Evolutionary conservation across 1,139 yeast species (phyloP).

Genomic region (Blastobotrys buckinghamii): DNA sequence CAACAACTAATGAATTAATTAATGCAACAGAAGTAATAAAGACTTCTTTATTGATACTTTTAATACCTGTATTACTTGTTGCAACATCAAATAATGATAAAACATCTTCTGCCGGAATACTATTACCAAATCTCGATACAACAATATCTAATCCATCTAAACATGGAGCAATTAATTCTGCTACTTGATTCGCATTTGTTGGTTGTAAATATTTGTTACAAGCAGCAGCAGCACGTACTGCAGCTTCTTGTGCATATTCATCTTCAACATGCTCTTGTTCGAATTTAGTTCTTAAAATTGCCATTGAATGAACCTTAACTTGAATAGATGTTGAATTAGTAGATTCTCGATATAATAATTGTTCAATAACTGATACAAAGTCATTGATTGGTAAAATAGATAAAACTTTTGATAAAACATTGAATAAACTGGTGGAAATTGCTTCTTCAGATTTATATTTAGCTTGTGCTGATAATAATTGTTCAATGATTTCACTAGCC

Average conservation of each 20-base stretch:
- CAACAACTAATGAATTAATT: constrained; percentile 61
- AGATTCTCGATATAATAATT: constrained; percentile 37
- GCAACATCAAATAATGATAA: constrained; percentile 46
- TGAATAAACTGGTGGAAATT: constrained; percentile 28
- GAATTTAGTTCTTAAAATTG: constrained; percentile 62
- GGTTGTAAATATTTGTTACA: background rate
- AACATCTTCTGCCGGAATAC: constrained; percentile 31
- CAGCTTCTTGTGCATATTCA: constrained; percentile 34
- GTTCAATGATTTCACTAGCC: constrained; percentile 18
- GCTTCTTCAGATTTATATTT: constrained; percentile 1
- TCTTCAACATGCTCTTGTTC: constrained; percentile 37
- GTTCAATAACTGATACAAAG: constrained; percentile 61
- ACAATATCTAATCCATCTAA: constrained; percentile 64
- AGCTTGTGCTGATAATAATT: constrained; percentile 14
- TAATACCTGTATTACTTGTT: constrained; percentile 46
- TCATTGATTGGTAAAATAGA: constrained; percentile 68
- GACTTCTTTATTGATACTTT: constrained; percentile 45
- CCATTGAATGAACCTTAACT: constrained; percentile 35
- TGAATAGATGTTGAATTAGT: constrained; percentile 24
- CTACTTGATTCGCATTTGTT: constrained; percentile 20
- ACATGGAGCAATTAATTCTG: constrained; percentile 56
- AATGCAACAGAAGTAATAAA: constrained; percentile 70
- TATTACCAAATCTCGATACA: constrained; percentile 54
- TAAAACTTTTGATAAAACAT: constrained; percentile 54
- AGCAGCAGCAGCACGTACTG: constrained; percentile 22